Conservation (phyloP, 345 rosid species). For the Citrus inodora region DNA sequence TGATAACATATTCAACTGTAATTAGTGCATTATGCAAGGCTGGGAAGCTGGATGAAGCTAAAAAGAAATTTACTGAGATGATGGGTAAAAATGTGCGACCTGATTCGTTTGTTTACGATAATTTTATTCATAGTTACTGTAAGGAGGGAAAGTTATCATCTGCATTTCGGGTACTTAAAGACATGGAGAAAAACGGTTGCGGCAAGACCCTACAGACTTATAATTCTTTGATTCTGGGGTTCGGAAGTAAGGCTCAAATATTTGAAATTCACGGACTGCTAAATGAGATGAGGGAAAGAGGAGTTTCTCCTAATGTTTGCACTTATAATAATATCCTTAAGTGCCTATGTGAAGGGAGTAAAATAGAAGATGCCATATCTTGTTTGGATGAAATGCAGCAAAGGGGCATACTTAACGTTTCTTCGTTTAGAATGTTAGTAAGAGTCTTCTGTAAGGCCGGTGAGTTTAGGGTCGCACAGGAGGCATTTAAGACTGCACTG, state of each 20-base stretch:
- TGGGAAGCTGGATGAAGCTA: slow-evolving; percentile 78
- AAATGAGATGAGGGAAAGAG: slow-evolving; percentile 94
- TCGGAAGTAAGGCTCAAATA: slow-evolving; percentile 72
- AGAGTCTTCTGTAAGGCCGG: slow-evolving; percentile 69
- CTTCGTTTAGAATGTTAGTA: slow-evolving; percentile 67
- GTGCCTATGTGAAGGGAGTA: slow-evolving; percentile 77
- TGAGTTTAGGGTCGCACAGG: slow-evolving; percentile 61
- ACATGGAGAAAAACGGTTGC: slow-evolving; percentile 93
- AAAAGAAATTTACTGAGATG: slow-evolving; percentile 76
- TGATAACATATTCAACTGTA: slow-evolving; percentile 73
- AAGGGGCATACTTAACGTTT: slow-evolving; percentile 63
- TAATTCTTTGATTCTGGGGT: slow-evolving; percentile 77
- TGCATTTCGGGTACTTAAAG: slow-evolving; percentile 91
- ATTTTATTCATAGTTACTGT: slow-evolving; percentile 73
- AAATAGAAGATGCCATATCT: slow-evolving; percentile 71
- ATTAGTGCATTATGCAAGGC: slow-evolving; percentile 78
- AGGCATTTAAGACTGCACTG: slow-evolving; percentile 75
- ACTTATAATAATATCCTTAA: slow-evolving; percentile 75
- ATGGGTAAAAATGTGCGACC: slow-evolving; percentile 65
- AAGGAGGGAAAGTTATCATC: slow-evolving; percentile 87
- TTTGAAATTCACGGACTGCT: slow-evolving; percentile 91
- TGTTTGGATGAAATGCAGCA: slow-evolving; percentile 84
- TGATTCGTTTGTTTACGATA: slow-evolving; percentile 68
- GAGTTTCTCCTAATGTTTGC: slow-evolving; percentile 69
- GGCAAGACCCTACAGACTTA: slow-evolving; percentile 76